Evolutionary conservation across 495 filamentous ascomycete species (phyloP).

Genomic region (Talaromyces thailandensis): DNA sequence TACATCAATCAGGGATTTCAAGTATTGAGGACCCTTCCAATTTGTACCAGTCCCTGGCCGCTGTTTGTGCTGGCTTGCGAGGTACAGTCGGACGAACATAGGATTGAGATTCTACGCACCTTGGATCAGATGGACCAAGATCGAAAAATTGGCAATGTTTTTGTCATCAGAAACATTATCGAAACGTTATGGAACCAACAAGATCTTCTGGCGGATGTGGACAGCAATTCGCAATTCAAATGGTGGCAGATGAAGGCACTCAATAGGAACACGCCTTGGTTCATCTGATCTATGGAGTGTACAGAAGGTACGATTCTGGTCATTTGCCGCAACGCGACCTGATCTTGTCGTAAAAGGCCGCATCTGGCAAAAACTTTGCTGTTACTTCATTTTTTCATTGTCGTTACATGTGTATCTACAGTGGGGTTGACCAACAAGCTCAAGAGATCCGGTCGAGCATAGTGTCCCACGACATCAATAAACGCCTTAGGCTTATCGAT

Average conservation of each 20-base stretch:
- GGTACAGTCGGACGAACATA: background rate
- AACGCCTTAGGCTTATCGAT: slow-evolving; percentile 20
- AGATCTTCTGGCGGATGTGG: background rate
- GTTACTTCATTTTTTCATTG: slow-evolving; percentile 1
- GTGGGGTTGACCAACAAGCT: slow-evolving; percentile 15
- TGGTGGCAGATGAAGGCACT: background rate
- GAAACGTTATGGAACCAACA: slow-evolving; percentile 1
- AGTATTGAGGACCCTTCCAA: background rate
- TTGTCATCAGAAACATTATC: slow-evolving; percentile 2
- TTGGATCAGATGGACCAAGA: slow-evolving; percentile 1
- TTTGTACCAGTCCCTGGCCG: slow-evolving; percentile 5
- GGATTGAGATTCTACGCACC: background rate
- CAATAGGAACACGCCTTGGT: background rate
- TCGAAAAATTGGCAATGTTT: slow-evolving; percentile 3
- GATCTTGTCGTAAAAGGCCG: background rate
- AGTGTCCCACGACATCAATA: slow-evolving; percentile 21
- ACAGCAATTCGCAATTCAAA: background rate
- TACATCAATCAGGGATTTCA: background rate
- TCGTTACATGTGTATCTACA: slow-evolving; percentile 2
- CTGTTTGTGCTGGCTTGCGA: slow-evolving; percentile 2
- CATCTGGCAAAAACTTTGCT: background rate
- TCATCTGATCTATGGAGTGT: background rate
- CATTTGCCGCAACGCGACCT: background rate
- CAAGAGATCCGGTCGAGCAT: slow-evolving; percentile 26
- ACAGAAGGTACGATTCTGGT: background rate